Evolutionary conservation across 2,329 filamentous ascomycete species (phyloP).

Genomic region (Stylonectria norvegica): DNA sequence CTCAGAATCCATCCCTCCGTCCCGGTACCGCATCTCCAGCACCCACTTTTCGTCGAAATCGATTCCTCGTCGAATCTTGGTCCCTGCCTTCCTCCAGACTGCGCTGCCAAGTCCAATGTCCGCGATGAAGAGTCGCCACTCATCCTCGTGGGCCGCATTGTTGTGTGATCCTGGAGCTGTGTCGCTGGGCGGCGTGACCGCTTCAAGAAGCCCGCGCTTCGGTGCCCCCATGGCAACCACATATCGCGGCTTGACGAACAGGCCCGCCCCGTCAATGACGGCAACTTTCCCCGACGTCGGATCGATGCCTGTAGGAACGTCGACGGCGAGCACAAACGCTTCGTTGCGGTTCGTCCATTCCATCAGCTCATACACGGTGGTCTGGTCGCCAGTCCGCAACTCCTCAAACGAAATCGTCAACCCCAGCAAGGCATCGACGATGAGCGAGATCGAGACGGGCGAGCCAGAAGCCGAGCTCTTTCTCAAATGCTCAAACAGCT

Average conservation of each 20-base stretch:
- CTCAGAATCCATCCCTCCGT: conserved; percentile 29
- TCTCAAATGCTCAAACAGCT: conserved; percentile 59
- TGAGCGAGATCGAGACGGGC: conserved; percentile 65
- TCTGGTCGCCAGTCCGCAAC: conserved; percentile 76
- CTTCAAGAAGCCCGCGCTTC: conserved; percentile 77
- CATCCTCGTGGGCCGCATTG: conserved; percentile 44
- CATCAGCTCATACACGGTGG: conserved; percentile 82
- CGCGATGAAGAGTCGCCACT: conserved; percentile 78
- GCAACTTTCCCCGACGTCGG: conserved; percentile 67
- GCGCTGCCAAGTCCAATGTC: conserved; percentile 82
- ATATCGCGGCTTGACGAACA: conserved; percentile 78
- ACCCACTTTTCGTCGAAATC: conserved; percentile 89
- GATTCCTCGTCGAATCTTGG: conserved; percentile 75
- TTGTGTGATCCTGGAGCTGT: conserved; percentile 34
- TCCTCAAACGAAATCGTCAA: conserved; percentile 87
- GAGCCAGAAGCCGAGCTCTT: conserved; percentile 38
- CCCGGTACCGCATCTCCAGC: conserved; percentile 60
- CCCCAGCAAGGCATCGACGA: conserved; percentile 85
- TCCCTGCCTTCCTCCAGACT: conserved; percentile 81
- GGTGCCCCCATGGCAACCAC: conserved; percentile 85
- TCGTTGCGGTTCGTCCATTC: conserved; percentile 90
- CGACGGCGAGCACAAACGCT: conserved; percentile 79
- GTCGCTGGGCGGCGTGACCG: conserved; percentile 55
- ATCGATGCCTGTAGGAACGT: conserved; percentile 85
- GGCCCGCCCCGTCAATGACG: conserved; percentile 67